Evolutionary conservation across 306 rosid species (phyloP).

Genomic region (Prosopis cineraria): DNA sequence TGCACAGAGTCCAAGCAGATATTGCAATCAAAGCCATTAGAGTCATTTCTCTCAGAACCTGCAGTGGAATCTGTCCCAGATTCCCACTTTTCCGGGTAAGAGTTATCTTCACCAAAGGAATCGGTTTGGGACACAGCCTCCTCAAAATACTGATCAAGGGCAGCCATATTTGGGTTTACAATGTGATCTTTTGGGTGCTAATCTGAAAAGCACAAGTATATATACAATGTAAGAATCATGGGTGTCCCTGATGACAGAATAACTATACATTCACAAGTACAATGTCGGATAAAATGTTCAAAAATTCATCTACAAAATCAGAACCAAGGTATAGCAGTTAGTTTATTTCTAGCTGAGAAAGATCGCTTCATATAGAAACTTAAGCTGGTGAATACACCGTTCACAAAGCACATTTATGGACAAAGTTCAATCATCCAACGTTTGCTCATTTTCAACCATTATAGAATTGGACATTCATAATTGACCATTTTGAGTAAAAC

Average conservation of each 20-base stretch:
- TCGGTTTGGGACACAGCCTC: slow-evolving; percentile 35
- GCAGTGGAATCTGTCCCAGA: slow-evolving; percentile 40
- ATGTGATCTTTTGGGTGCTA: slow-evolving; percentile 8
- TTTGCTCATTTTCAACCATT: background rate
- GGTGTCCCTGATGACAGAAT: background rate
- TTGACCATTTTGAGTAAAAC: background rate
- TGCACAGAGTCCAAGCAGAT: slow-evolving; percentile 79
- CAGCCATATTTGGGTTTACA: slow-evolving; percentile 44
- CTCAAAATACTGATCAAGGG: slow-evolving; percentile 50
- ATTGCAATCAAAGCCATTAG: slow-evolving; percentile 79
- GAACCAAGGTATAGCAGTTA: background rate
- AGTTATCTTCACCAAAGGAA: slow-evolving; percentile 41
- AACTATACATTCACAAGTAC: background rate
- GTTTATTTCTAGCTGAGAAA: background rate
- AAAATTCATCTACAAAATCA: slow-evolving; percentile 14
- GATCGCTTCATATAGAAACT: slow-evolving; percentile 20
- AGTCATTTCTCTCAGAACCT: slow-evolving; percentile 44
- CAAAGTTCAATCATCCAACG: background rate
- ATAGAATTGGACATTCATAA: background rate
- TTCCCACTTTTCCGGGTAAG: slow-evolving; percentile 47
- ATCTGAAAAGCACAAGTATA: slow-evolving; percentile 30
- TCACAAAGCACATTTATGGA: background rate
- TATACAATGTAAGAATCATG: slow-evolving; percentile 12
- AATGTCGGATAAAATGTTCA: background rate
- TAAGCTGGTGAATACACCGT: background rate